phyloP scores from a whole-genome alignment of 1,284 basidiomycete species.

The Malassezia obtusa region DNA sequence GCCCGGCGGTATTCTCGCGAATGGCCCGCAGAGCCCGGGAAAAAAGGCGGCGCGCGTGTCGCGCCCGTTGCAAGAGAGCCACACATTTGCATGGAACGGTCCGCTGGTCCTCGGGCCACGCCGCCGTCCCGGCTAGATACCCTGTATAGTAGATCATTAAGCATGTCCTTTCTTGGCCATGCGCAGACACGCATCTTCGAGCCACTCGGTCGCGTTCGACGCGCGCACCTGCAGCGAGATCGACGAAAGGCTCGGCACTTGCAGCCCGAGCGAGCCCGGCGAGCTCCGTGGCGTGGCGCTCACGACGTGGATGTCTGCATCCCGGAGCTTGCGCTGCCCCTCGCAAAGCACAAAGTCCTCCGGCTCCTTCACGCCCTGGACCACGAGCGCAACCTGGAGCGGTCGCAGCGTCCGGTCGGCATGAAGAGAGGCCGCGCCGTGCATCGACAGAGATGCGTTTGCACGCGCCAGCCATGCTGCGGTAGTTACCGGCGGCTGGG shows the following conservation, averaged over 20 bases:
- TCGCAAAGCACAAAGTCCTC: conserved; percentile 90
- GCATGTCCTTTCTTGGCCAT: conserved; percentile 25
- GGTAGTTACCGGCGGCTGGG: conserved; percentile 4
- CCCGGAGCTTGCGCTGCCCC: conserved; percentile 65
- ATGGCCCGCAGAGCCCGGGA: neutral
- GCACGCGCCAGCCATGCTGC: conserved; percentile 8
- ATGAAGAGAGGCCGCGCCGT: neutral
- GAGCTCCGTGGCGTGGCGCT: conserved; percentile 52
- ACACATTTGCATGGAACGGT: neutral
- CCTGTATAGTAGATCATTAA: neutral
- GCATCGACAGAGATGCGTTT: neutral
- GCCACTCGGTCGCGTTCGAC: conserved; percentile 9
- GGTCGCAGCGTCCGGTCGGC: neutral
- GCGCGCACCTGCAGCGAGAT: neutral
- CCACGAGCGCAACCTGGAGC: conserved; percentile 60
- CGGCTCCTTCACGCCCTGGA: conserved; percentile 85
- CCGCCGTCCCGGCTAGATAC: conserved; percentile 1
- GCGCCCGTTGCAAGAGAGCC: conserved; percentile 7
- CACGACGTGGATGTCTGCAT: conserved; percentile 66
- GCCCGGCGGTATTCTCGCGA: conserved; percentile 7
- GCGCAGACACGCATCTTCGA: conserved; percentile 29
- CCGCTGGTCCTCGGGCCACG: conserved; percentile 9
- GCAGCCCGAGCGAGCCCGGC: conserved; percentile 28
- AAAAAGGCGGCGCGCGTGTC: neutral
- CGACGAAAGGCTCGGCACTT: conserved; percentile 1